A percentile compares a stretch with the other conserved stretches of the same genome.
Conservation (phyloP, 371 early-diverging fungal species). For the Mucor saturninus region DNA sequence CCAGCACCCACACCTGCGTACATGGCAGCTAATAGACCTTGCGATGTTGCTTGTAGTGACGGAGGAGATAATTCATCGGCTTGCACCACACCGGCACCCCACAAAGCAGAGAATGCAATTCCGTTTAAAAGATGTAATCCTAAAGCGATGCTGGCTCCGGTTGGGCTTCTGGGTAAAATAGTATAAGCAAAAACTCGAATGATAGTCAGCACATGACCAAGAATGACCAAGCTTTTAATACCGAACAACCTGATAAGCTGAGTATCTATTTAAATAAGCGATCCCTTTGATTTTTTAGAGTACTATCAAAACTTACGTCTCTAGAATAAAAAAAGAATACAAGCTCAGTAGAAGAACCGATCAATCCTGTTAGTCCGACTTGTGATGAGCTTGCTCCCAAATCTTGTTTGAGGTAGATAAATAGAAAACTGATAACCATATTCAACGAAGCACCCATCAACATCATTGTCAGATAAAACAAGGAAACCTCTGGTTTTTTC, state of each 20-base stretch:
- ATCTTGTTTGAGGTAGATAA: constrained; percentile 53
- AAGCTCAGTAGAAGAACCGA: constrained; percentile 53
- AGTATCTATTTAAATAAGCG: background rate
- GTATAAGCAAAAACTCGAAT: constrained; percentile 55
- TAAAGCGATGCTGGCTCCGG: constrained; percentile 52
- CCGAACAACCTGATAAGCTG: constrained; percentile 55
- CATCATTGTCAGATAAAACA: constrained; percentile 59
- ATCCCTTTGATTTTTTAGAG: background rate
- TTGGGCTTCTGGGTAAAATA: constrained; percentile 50
- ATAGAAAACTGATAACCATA: constrained; percentile 55
- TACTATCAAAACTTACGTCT: constrained; percentile 42
- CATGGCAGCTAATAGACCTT: constrained; percentile 59
- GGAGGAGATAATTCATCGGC: constrained; percentile 58
- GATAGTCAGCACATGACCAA: constrained; percentile 55
- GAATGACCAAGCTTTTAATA: constrained; percentile 51
- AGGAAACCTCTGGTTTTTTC: constrained; percentile 40
- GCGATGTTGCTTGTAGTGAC: constrained; percentile 58
- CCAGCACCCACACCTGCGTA: constrained; percentile 60
- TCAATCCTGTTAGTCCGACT: constrained; percentile 53
- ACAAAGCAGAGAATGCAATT: constrained; percentile 56
- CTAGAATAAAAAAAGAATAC: constrained; percentile 56
- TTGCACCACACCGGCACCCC: constrained; percentile 61
- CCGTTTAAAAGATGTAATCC: constrained; percentile 54
- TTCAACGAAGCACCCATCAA: constrained; percentile 59
- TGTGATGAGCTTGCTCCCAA: constrained; percentile 52